phyloP scores from a whole-genome alignment of 2,329 filamentous ascomycete species.

The Mycosphaerella arachidis region DNA sequence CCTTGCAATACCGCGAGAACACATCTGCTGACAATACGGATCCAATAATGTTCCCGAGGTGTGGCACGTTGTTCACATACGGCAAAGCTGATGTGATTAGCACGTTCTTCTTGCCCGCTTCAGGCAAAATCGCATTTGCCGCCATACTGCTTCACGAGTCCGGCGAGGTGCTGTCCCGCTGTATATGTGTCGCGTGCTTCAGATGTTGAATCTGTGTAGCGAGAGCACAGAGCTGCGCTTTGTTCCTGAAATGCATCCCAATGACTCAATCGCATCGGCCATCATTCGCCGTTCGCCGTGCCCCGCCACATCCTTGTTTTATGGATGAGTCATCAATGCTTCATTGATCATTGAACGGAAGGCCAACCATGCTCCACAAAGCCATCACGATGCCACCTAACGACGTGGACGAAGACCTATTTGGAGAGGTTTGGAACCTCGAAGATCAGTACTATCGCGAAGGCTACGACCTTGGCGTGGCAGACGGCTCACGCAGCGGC shows the following conservation, averaged over 20 bases:
- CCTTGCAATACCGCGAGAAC: conserved; percentile 68
- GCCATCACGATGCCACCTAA: conserved; percentile 5
- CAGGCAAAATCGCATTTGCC: conserved; percentile 39
- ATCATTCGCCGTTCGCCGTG: not conserved
- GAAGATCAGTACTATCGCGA: conserved; percentile 73
- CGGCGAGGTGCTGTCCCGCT: not conserved
- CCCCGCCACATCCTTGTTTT: not conserved
- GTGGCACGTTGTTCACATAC: conserved; percentile 71
- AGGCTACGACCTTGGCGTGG: conserved; percentile 70
- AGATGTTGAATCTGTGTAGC: not conserved
- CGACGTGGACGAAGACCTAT: conserved; percentile 28
- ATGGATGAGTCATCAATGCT: not conserved
- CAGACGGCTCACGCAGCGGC: conserved; percentile 73
- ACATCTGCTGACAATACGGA: conserved; percentile 86
- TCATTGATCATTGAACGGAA: not conserved
- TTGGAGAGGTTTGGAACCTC: conserved; percentile 55
- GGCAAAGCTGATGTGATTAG: conserved; percentile 89
- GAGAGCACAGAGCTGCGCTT: not conserved
- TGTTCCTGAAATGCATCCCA: not conserved
- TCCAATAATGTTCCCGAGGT: conserved; percentile 84
- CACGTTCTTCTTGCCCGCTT: conserved; percentile 69
- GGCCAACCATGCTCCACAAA: not conserved
- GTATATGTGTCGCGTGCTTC: not conserved
- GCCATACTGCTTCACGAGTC: not conserved
- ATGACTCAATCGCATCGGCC: not conserved